Evolutionary conservation across 2,329 filamentous ascomycete species (phyloP), one percentile per base, ranked within the genome.

Genomic region (Dendryphion nanum): DNA sequence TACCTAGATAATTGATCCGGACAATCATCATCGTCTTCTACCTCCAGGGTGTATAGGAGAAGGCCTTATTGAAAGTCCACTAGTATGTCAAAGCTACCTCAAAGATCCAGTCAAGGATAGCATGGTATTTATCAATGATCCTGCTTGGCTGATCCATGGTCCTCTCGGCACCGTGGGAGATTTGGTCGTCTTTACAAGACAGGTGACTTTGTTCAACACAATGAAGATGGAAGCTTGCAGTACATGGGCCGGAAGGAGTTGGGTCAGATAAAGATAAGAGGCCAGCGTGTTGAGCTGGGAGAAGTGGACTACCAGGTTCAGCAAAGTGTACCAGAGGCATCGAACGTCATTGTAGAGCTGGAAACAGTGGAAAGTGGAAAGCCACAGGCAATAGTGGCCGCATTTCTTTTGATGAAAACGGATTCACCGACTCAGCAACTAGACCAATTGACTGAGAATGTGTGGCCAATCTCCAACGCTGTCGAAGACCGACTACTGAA

Each of bases 1-100:
- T n/a, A n/a, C n/a, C n/a, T 68, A 63, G 61, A 44, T 71, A 18
- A 48, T 64, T 5, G 55, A 69, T 28, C 53, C 58, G 3, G 23
- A 44, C 5, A 38, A 61, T 13, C 45, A 47, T 10, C 40, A 63
- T n/a, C 42, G 12, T 15, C 34, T 44, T 7, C 8, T 38, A n/a
- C 33, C 41, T 16, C 30, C 38, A 3, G 41, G 41, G 24, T 15
- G 21, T 30, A 23, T 36, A 6, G 41, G 41, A 14, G 41, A 44
- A 32, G 26, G 41, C 12, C 14, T 42, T 12, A 8, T 44, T 4
- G 42, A 45, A 35, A 39, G 42, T 16, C 42, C 34, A 2, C 73
- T 53, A 26, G 47, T 66, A 5, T 58, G 53, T 4, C 42, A 43
- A 19, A 41, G 44, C 33, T 50, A 50, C 20, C 35, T 50, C 17